Evolutionary conservation across 495 filamentous ascomycete species (phyloP), one percentile per base, ranked within the genome.

Genomic region (Daldinia vernicosa): DNA sequence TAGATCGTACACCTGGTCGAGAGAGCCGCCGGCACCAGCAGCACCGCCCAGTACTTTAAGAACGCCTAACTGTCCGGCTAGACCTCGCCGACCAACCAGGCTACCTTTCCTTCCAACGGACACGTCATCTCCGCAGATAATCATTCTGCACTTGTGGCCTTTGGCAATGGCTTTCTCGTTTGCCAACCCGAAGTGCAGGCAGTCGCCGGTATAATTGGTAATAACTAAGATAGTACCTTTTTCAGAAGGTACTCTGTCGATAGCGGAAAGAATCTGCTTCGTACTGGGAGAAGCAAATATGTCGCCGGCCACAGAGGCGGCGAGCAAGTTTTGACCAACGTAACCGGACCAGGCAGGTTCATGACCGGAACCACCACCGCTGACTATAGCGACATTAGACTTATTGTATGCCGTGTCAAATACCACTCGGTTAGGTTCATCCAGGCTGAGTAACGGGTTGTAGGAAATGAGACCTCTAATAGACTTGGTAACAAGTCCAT

Each of bases 121-220:
- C 11, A 87, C 87, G 66, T 89, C 88, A 58, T 89, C 87, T 24
- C 86, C 86, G 73, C 87, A 88, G 50, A 87, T 85, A 51, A 88
- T 82, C 75, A 87, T 85, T 58, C 80, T 81, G 57, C 86, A 84
- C 15, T 81, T 83, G 59, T 84, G 81, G 24, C 87, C 87, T 60
- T 80, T 77, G 15, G 85, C 86, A 43, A 85, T 81, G 12, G 85
- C 86, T 77, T 89, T 88, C 76, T 90, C 87, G 63, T 84, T 83
- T 3, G 88, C 88, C 19, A 90, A 77, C 1, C 87, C 87, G 62
- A 90, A 90, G 74, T 90, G 87, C 60, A 90, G 78, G 69, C 86
- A 88, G 77, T 90, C 88, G 26, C 88, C 88, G 0, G 88, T 90
- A 72, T 90, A 90, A 70, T 90, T 90, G 37, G 86, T 89, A 67